Conservation (phyloP, 257 asterid genomes). For the Plectranthus barbatus region DNA sequence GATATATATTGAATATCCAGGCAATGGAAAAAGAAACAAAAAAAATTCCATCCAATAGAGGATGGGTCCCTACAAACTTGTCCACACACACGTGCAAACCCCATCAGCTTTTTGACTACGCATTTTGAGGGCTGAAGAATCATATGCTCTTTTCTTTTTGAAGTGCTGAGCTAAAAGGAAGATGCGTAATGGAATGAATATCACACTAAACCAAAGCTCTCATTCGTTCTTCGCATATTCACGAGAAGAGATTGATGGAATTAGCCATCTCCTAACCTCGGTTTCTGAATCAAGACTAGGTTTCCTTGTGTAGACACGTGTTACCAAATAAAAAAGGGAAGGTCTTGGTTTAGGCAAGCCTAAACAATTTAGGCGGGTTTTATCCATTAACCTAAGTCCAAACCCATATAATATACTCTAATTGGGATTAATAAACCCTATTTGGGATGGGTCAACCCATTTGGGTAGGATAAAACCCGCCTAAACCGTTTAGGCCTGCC, state of each 20-base stretch:
- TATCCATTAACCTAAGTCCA: too few species aligned
- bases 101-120: slow-evolving; percentile 29
- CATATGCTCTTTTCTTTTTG: slow-evolving; percentile 26
- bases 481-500: too few species aligned
- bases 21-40: neutral
- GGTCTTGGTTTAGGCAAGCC: too few species aligned
- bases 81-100: slow-evolving; percentile 8
- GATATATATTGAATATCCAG: slow-evolving; percentile 9
- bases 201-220: slow-evolving; percentile 2
- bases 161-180: slow-evolving; percentile 11
- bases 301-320: slow-evolving; percentile 23
- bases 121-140: slow-evolving; percentile 32
- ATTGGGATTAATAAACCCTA: too few species aligned
- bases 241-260: neutral
- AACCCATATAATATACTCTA: too few species aligned
- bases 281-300: slow-evolving; percentile 19
- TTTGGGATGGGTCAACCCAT: too few species aligned
- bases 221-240: slow-evolving; percentile 17
- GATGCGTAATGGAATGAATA: slow-evolving; percentile 10
- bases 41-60: neutral
- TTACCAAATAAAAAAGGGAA: too few species aligned
- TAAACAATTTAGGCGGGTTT: too few species aligned
- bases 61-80: slow-evolving; percentile 12
- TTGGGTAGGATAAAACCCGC: too few species aligned
- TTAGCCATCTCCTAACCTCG: neutral